These are phyloP conservation scores for Citrus trifoliata DNA, from an alignment of 345 rosid genomes.

Conservation along the genomic window DNA sequence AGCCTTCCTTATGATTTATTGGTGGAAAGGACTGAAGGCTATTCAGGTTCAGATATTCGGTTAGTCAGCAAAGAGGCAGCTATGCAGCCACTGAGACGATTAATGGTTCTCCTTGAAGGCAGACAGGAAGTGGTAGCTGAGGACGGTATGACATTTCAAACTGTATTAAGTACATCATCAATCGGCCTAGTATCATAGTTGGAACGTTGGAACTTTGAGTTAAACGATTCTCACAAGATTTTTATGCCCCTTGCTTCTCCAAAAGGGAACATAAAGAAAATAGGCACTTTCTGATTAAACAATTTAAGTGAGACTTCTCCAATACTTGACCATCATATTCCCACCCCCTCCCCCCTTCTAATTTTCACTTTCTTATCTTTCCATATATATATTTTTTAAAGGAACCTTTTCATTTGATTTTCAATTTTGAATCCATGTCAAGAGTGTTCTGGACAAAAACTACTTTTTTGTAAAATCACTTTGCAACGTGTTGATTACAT, in stretches of 20 bases:
- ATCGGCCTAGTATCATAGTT: background rate
- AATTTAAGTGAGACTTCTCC: background rate
- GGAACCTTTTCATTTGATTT: too few species aligned
- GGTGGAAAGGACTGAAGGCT: slow-evolving; percentile 77
- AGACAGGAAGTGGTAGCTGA: slow-evolving; percentile 61
- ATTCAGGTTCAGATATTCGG: slow-evolving; percentile 90
- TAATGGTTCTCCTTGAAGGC: slow-evolving; percentile 66
- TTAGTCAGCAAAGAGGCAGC: slow-evolving; percentile 92
- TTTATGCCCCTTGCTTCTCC: background rate
- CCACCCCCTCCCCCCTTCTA: too few species aligned
- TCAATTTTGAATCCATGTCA: background rate
- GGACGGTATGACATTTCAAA: slow-evolving; percentile 50
- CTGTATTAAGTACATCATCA: background rate
- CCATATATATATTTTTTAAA: too few species aligned
- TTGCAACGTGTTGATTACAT: background rate
- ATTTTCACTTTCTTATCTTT: background rate
- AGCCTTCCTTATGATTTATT: slow-evolving; percentile 70
- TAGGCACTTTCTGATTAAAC: background rate
- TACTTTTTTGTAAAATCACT: background rate
- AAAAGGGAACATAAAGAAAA: background rate
- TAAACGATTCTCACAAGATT: background rate
- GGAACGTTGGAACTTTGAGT: background rate
- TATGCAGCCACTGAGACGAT: slow-evolving; percentile 88
- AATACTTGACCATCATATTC: background rate
- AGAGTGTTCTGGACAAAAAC: background rate